Conservation (phyloP, 2,329 filamentous ascomycete species). For the Diaporthe velutina region DNA sequence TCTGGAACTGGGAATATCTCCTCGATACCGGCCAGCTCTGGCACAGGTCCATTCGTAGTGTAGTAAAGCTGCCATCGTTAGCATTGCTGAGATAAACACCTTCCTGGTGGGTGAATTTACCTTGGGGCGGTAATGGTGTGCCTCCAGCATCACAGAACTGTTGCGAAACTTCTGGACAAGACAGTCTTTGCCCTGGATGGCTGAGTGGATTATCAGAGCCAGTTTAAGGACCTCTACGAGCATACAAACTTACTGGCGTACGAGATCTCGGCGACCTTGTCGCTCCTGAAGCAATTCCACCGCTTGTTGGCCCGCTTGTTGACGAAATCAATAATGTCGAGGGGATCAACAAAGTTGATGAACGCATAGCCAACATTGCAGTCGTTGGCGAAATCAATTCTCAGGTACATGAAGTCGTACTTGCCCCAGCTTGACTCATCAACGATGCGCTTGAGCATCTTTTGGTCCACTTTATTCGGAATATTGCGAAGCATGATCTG, state of each 20-base stretch:
- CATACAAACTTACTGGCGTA: conserved; percentile 82
- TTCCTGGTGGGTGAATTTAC: conserved; percentile 55
- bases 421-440: conserved; percentile 83
- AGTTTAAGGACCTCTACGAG: not conserved
- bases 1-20: conserved; percentile 83
- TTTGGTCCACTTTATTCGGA: conserved; percentile 87
- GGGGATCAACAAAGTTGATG: conserved; percentile 89
- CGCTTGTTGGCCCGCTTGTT: conserved; percentile 77
- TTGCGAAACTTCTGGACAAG: conserved; percentile 96
- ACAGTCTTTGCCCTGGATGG: conserved; percentile 92
- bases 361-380: conserved; percentile 98
- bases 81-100: conserved; percentile 8
- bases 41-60: conserved; percentile 61
- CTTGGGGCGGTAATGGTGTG: conserved; percentile 85
- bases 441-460: conserved; percentile 82
- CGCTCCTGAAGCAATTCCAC: conserved; percentile 85
- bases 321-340: conserved; percentile 82
- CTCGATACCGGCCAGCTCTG: conserved; percentile 75
- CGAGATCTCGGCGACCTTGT: conserved; percentile 90
- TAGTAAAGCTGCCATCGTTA: conserved; percentile 62
- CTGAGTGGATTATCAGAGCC: conserved; percentile 57
- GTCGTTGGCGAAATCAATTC: conserved; percentile 88
- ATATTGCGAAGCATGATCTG: conserved; percentile 96
- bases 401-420: conserved; percentile 95
- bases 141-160: conserved; percentile 94